Base-by-base conservation (phyloP, 306 rosid species). In the Cicer pinnatifidum region DNA sequence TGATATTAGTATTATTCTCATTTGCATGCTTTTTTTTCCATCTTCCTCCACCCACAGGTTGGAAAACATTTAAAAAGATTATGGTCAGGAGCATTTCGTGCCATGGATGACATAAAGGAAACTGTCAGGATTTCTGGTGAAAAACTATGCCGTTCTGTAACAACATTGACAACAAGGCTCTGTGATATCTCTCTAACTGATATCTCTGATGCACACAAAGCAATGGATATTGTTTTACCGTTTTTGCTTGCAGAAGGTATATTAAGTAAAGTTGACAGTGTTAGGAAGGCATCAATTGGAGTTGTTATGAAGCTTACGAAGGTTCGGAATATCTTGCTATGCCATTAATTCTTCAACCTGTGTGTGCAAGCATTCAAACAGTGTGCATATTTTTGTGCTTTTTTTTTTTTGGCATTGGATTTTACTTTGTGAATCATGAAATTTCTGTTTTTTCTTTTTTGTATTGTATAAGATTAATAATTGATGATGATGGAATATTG, bases 31-130 rank as follows among this genome's bases (percentile, higher is more conserved):
- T 78, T 56, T 56, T 75, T 46, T 54, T 68, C 37, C 46, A 54
- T 72, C 53, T 54, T 82, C 57, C 28, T 35, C 63, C 38, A 28
- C 77, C 39, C 51, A 45, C 83, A 94, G 98, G 94, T 91, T 33
- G 90, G 70, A 53, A 91, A 87, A 85, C 88, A 94, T 89, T 78
- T 94, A 79, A 84, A 81, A 68, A 88, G 85, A 73, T 70, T 91
- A 78, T 94, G 98, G 98, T 82, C 87, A 9, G 94, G 80, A 64
- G 92, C 96, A 75, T 94, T 94, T 81, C 94, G 96, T 53, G 89
- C 91, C 57, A 94, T 94, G 98, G 98, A 94, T 69, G 98, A 94
- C 82, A 91, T 94, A 65, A 94, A 94, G 70, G 97, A 94, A 86
- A 94, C 97, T 38, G 96, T 94, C 58, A 89, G 98, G 72, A 89